A percentile compares a stretch with the other conserved stretches of the same genome.
These are phyloP conservation scores for Aspergillus melleus DNA, from an alignment of 2,329 filamentous ascomycete species.

Conservation along the genomic window DNA sequence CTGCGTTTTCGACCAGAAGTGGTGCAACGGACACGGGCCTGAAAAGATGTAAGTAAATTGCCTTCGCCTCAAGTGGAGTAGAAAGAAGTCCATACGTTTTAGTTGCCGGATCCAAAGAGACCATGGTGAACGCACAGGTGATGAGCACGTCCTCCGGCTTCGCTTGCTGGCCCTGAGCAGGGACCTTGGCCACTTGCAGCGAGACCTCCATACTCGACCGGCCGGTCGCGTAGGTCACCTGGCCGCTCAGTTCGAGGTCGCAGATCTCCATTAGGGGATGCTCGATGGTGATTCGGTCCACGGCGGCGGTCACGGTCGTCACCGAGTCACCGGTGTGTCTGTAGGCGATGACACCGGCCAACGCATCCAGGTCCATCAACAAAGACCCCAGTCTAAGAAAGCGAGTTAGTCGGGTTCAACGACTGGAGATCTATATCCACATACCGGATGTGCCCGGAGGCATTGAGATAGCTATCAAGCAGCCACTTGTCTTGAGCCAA, in stretches of 20 bases:
- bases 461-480: constrained; percentile 75
- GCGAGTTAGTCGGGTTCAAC: constrained; percentile 2
- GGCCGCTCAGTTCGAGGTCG: constrained; percentile 70
- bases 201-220: constrained; percentile 73
- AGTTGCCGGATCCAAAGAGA: constrained; percentile 67
- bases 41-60: neutral
- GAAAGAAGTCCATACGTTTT: constrained; percentile 52
- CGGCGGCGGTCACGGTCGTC: constrained; percentile 64
- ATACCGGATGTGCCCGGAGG: constrained; percentile 69
- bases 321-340: constrained; percentile 67
- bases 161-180: constrained; percentile 55
- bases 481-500: constrained; percentile 74
- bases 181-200: constrained; percentile 69
- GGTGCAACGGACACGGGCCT: constrained; percentile 64
- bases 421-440: constrained; percentile 3
- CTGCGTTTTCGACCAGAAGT: constrained; percentile 60
- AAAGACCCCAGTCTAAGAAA: constrained; percentile 62
- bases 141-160: constrained; percentile 64
- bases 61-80: neutral
- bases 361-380: constrained; percentile 77
- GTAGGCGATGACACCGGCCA: constrained; percentile 74
- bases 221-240: constrained; percentile 71
- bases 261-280: constrained; percentile 75
- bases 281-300: constrained; percentile 66
- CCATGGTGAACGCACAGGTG: constrained; percentile 77